Evolutionary conservation across 805 yeast species (phyloP), one percentile per base, ranked within the genome.

Genomic region (Dipodascus geniculatus): DNA sequence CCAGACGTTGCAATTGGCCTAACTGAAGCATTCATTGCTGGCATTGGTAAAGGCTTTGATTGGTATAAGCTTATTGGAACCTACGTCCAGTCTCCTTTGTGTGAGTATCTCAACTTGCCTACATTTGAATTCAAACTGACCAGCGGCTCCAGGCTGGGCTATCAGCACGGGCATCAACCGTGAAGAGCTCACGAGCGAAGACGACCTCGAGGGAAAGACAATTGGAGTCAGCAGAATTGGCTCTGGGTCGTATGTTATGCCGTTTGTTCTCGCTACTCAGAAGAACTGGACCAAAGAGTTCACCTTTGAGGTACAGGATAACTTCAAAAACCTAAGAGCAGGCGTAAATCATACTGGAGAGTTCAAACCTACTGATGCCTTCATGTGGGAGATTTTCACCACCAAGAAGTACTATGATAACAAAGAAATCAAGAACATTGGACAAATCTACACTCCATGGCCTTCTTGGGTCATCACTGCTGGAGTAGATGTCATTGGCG

Each of bases 331-430:
- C 63, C 74, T 89, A 62, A 75, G 97, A 57, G 87, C 80, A 57
- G 81, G 89, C 1, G 97, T 89, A 42, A 87, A 87, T 68, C 69
- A 71, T 59, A 70, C 68, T 56, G 74, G 68, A 11, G 71, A 65
- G 2, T 73, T 75, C 22, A 68, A 66, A 28, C 65, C 74, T 20
- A 74, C 83, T 35, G 96, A 89, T 64, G 95, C 91, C 1, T 89
- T 89, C 68, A 85, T 90, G 96, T 89, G 97, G 97, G 97, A 89
- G 64, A 78, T 85, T 68, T 89, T 89, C 72, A 89, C 97, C 1
- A 81, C 90, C 33, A 89, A 89, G 65, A 80, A 79, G 65, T 89
- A 86, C 71, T 87, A 85, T 66, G 96, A 87, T 63, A 76, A 71
- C 53, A 77, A 79, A 20, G 96, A 88, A 61, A 82, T 90, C 69